Evolutionary conservation across 208 protist genomes (phyloP).

Genomic region (Leishmania martiniquensis): DNA sequence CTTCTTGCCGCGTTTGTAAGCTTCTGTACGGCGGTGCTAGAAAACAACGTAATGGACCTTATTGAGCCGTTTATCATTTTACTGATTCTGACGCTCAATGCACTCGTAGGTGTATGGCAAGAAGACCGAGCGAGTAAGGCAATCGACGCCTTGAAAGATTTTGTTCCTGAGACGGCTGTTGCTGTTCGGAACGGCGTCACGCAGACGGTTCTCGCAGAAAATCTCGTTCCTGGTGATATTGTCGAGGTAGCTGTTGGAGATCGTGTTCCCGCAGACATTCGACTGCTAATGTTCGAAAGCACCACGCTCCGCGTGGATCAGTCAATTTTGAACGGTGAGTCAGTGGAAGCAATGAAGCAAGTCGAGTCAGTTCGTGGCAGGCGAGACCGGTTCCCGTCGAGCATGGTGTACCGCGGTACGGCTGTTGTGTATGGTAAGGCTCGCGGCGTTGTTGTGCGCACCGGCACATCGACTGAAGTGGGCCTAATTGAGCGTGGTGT

Average conservation of each 20-base stretch:
- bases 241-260: conserved; percentile 94
- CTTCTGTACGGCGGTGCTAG: conserved; percentile 80
- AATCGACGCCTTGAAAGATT: conserved; percentile 87
- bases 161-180: conserved; percentile 67
- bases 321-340: conserved; percentile 96
- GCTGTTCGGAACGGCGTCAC: conserved; percentile 71
- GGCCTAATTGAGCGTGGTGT: conserved; percentile 93
- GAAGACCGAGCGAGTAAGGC: conserved; percentile 92
- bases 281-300: conserved; percentile 85
- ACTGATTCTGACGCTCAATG: conserved; percentile 94
- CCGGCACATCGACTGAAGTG: conserved; percentile 93
- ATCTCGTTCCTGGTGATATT: conserved; percentile 96
- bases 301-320: conserved; percentile 92
- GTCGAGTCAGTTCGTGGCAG: conserved; percentile 37
- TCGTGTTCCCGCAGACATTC: conserved; percentile 96
- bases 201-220: conserved; percentile 54
- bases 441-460: conserved; percentile 93
- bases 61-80: conserved; percentile 96
- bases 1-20: conserved; percentile 79
- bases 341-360: conserved; percentile 75
- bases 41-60: conserved; percentile 74
- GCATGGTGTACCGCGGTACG: conserved; percentile 96
- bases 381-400: conserved; percentile 68
- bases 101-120: conserved; percentile 94
- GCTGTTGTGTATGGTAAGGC: conserved; percentile 91